Percentiles rank a stretch among this genome's conserved stretches.
Conservation (phyloP, 495 filamentous ascomycete genomes). For the Tetracladium marchalianum region DNA sequence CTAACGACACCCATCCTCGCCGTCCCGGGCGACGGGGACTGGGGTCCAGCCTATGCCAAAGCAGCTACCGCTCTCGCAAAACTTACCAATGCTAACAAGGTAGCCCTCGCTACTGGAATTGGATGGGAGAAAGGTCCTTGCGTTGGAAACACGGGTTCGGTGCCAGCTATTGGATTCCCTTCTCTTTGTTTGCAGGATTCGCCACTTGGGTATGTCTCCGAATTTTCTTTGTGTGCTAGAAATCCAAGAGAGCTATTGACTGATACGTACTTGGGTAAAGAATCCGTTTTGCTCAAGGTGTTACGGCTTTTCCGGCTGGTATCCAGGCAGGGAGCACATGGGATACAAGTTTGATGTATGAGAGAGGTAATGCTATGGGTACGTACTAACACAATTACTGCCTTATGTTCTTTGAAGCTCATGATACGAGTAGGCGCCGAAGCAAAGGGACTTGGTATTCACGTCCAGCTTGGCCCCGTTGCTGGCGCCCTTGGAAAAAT, state of each 20-base stretch:
- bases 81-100: constrained; percentile 47
- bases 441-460: constrained; percentile 45
- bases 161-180: constrained; percentile 44
- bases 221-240: constrained; percentile 21
- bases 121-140: constrained; percentile 58
- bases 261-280: constrained; percentile 1
- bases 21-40: constrained; percentile 22
- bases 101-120: constrained; percentile 51
- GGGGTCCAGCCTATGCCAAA: constrained; percentile 47
- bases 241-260: neutral
- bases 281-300: constrained; percentile 48
- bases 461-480: constrained; percentile 80
- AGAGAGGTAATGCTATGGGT: constrained; percentile 69
- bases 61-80: constrained; percentile 42
- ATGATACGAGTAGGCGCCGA: constrained; percentile 3
- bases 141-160: constrained; percentile 52
- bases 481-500: constrained; percentile 72
- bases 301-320: constrained; percentile 72
- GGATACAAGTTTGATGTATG: constrained; percentile 45
- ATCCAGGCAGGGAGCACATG: constrained; percentile 77
- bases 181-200: constrained; percentile 50
- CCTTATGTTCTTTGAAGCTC: neutral
- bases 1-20: constrained; percentile 6
- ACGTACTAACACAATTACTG: constrained; percentile 32
- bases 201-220: constrained; percentile 33